Evolutionary conservation across 306 rosid species (phyloP), one percentile per base, ranked within the genome.

Genomic region (Glycine soja): DNA sequence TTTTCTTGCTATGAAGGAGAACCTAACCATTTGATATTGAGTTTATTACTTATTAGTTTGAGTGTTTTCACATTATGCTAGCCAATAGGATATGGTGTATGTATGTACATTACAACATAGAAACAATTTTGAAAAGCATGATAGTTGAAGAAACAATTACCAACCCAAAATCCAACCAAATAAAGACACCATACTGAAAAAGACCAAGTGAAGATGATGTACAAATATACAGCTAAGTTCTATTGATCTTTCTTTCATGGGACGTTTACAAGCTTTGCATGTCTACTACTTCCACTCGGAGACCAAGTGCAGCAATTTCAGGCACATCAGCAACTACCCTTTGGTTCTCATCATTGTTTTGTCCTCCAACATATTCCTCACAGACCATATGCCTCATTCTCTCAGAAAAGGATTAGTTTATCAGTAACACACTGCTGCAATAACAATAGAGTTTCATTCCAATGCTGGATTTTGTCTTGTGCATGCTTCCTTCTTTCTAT

Each of bases 1-100:
- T 10, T 95, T 95, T 76, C 88, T 88, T 81, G 99, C 87, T 78
- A 95, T 95, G 83, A 95, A 87, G 81, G 99, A 93, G 86, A 95
- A 95, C 68, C 91, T 93, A 58, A 93, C 98, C 10, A 95, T 93
- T 76, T 95, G 51, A 66, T 66, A 1, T 24, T 24, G 30, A 24
- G 30, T 24, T 24, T 24, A 24, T 24, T 24, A 24, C 30, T 24
- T 24, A 24, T 15, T 3, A 46, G 40, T 77, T 36, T 74, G 10
- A 24, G 45, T 68, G 61, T 32, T 24, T 68, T 40, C 63, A 38
- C 43, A 57, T 70, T 78, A 65, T 80, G 14, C 66, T 69, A 34
- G 58, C 7, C 72, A 36, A 19, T 68, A 38, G 65, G 72, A 52
- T 32, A 58, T 59, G 50, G 78, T 80, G 30, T 1, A 24, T 24